Evolutionary conservation across 768 basidiomycete genomes (phyloP), one percentile per base, ranked within the genome.

Genomic region (Pleurotus ostreatus): DNA sequence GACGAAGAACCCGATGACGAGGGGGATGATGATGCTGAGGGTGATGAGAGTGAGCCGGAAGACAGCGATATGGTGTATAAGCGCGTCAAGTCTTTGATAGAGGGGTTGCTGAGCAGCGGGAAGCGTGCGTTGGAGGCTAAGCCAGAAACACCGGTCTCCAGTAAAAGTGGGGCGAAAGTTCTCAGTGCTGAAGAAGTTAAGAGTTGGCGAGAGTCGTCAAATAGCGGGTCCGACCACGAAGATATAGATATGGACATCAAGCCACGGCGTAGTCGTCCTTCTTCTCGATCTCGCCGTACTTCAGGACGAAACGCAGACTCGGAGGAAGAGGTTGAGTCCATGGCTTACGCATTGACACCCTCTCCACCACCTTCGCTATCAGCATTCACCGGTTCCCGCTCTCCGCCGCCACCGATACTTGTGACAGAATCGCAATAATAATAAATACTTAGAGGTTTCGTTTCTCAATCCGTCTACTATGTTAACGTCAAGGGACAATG

Each of bases 181-280:
- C 74, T 93, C 15, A 84, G 78, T 55, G 82, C 85, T 44, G 85
- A 88, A 59, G 90, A 92, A 64, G 77, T 89, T 48, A 79, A 81
- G 45, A 73, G 76, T 12, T 88, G 86, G 83, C 76, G 74, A 58
- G 74, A 69, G 60, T 71, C 70, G 9, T 68, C 67, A 37, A 67
- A 65, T 49, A 62, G 56, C 34, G 43, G 23, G n/a, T 37, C 56
- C 49, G 47, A 59, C 52, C 52, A 60, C 41, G 49, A 48, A 41
- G 52, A 64, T 23, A 49, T 25, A 37, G 58, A 61, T 22, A 67
- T 62, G 8, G 65, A 67, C 37, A 62, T 63, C 18, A 66, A 59
- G 26, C 68, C 73, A 38, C 71, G 68, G 44, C 68, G 67, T 55
- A 66, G 69, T 41, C 68, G 68, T 1, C 57, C 52, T 30, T 55